Conservation (phyloP, 352 stramenopile species). For the Blastocystis sp. region DNA sequence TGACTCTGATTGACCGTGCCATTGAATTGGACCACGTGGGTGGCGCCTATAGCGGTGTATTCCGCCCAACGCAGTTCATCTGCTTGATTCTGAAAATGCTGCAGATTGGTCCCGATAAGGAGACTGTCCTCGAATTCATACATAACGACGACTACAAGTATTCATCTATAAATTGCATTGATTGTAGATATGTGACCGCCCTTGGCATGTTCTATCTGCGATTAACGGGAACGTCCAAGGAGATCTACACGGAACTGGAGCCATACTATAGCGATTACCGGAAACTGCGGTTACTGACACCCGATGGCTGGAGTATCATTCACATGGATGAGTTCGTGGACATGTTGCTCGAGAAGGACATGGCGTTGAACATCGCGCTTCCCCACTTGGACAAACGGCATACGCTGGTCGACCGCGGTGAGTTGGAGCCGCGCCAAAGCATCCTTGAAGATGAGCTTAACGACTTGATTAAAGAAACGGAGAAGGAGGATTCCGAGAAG, state of each 20-base stretch:
- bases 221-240: slow-evolving; percentile 84
- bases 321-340: slow-evolving; percentile 94
- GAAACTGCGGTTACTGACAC: slow-evolving; percentile 81
- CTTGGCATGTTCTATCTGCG: slow-evolving; percentile 92
- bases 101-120: slow-evolving; percentile 90
- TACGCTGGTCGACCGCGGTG: slow-evolving; percentile 76
- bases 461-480: slow-evolving; percentile 65
- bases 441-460: slow-evolving; percentile 78
- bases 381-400: slow-evolving; percentile 83
- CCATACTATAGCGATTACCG: slow-evolving; percentile 90
- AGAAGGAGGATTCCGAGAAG: slow-evolving; percentile 67
- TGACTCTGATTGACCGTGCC: slow-evolving; percentile 91
- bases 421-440: slow-evolving; percentile 73
- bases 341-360: slow-evolving; percentile 84
- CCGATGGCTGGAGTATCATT: slow-evolving; percentile 82
- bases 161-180: slow-evolving; percentile 43
- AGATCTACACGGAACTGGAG: slow-evolving; percentile 89
- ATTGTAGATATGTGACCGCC: slow-evolving; percentile 83
- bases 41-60: slow-evolving; percentile 87
- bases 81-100: slow-evolving; percentile 95
- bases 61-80: slow-evolving; percentile 92
- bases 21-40: slow-evolving; percentile 86
- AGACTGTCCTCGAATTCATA: slow-evolving; percentile 90
- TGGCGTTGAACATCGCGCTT: slow-evolving; percentile 87
- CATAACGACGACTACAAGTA: slow-evolving; percentile 94